Conservation (phyloP, 1,284 basidiomycete genomes). For the Ceratobasidium sp. region DNA sequence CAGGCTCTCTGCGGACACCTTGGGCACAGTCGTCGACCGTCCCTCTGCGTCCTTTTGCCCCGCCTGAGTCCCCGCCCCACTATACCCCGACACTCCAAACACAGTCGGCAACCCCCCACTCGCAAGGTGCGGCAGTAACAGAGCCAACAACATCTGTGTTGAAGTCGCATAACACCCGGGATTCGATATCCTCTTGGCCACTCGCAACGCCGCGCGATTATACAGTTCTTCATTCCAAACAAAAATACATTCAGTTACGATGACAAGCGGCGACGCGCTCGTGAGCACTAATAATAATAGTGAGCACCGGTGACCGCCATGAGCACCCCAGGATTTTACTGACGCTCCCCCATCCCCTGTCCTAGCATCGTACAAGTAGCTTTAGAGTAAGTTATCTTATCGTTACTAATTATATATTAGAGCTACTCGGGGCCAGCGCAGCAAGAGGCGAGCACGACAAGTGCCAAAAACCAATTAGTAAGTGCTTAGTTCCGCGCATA, state of each 20-base stretch:
- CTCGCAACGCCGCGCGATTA: slow-evolving; percentile 76
- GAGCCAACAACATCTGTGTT: slow-evolving; percentile 91
- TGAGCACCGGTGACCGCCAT: no score
- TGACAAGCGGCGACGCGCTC: no score
- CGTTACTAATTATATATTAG: no score
- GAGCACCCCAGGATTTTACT: no score
- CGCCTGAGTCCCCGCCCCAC: slow-evolving; percentile 91
- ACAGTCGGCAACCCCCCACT: slow-evolving; percentile 82
- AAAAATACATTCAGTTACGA: slow-evolving; percentile 50
- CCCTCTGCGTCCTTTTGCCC: slow-evolving; percentile 75
- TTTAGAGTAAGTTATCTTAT: no score
- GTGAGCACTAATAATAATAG: no score
- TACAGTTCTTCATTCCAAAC: slow-evolving; percentile 81
- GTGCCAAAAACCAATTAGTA: no score
- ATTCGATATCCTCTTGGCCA: slow-evolving; percentile 91
- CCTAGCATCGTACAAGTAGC: no score
- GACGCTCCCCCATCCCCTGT: no score
- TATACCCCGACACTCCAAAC: slow-evolving; percentile 95
- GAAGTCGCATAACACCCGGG: slow-evolving; percentile 98
- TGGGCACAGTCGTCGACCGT: slow-evolving; percentile 83
- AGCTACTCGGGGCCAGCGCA: no score
- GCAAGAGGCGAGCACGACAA: no score
- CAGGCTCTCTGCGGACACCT: slow-evolving; percentile 84
- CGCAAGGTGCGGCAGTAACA: slow-evolving; percentile 81
- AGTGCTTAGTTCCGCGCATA: no score